Percentiles rank a stretch among this genome's conserved stretches.
phyloP scores from a whole-genome alignment of 2,329 filamentous ascomycete genomes.

The Metarhizium rileyi region DNA sequence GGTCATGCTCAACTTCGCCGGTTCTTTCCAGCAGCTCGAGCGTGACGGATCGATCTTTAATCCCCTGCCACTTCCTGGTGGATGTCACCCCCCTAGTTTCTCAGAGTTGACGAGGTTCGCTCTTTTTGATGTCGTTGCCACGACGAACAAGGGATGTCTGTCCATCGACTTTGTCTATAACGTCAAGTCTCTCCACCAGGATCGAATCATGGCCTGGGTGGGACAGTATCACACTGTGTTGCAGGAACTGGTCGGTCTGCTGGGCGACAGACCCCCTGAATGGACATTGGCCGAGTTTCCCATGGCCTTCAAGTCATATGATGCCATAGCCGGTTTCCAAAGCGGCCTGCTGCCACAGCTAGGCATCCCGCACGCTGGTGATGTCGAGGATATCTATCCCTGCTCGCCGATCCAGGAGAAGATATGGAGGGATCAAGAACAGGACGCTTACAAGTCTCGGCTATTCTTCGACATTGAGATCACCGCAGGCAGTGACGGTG shows the following conservation, averaged over 20 bases:
- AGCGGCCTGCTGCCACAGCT: background rate
- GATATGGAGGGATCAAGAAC: background rate
- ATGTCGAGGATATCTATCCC: background rate
- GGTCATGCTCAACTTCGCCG: slow-evolving; percentile 38
- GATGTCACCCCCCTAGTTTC: background rate
- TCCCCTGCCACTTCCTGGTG: background rate
- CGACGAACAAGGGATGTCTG: slow-evolving; percentile 1
- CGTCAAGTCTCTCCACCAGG: slow-evolving; percentile 5
- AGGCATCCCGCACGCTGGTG: background rate
- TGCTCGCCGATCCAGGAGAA: background rate
- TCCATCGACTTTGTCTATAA: slow-evolving; percentile 5
- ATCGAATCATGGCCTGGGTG: slow-evolving; percentile 2
- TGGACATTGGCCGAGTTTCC: background rate
- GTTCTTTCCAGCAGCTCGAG: slow-evolving; percentile 32
- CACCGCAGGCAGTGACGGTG: background rate
- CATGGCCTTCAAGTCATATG: background rate
- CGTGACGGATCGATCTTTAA: slow-evolving; percentile 13
- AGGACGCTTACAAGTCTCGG: background rate
- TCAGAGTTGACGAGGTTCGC: background rate
- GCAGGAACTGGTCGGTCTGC: background rate
- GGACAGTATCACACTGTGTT: background rate
- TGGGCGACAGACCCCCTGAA: background rate
- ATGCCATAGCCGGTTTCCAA: background rate
- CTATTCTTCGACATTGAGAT: background rate
- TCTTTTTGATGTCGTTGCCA: slow-evolving; percentile 7